Base-by-base conservation (phyloP, 345 rosid species). In the Corchorus capsularis region DNA sequence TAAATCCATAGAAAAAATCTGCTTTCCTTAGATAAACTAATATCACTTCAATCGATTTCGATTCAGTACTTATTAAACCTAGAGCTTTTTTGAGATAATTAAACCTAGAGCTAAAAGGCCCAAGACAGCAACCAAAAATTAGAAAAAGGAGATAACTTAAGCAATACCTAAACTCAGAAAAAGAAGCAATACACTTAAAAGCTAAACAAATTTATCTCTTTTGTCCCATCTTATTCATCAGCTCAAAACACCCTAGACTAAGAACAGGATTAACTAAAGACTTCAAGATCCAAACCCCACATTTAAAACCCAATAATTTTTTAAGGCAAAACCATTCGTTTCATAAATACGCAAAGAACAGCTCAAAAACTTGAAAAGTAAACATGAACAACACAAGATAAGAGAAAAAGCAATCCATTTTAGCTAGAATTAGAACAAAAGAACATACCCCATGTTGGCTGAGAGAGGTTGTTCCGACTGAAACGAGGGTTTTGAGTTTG, bases 371-470 rank as follows among this genome's bases (percentile, higher is more conserved):
- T 5, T 11, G 2, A 5, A 47, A 47, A 32, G 13, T 11, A 32
- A 68, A 47, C 41, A 45, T 11, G 27, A 4, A 68, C 15, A 22
- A 68, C 35, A 37, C 22, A 47, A 68, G 54, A 20, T 6, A 64
- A 16, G 20, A 4, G 17, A 12, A 76, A 19, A 76, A 20, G 7
- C 8, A 8, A 16, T 10, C 27, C 6, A 56, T 13, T 16, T 50
- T 19, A 50, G 47, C 10, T 34, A 60, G 52, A 39, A 52, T 13
- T 11, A 69, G 32, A 32, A 32, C 3, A 53, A 19, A 1, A 2
- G 17, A 60, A 39, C 69, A 39, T 53, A 77, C 80, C 80, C 80
- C 80, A 77, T 77, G 63, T 7, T 77, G 63, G 59, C 71, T 47
- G 74, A 57, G 39, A 2, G 53, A 55, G 66, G 35, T 16, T 55